Base-by-base conservation (phyloP, 2,329 filamentous ascomycete species). In the Didymella pomorum region DNA sequence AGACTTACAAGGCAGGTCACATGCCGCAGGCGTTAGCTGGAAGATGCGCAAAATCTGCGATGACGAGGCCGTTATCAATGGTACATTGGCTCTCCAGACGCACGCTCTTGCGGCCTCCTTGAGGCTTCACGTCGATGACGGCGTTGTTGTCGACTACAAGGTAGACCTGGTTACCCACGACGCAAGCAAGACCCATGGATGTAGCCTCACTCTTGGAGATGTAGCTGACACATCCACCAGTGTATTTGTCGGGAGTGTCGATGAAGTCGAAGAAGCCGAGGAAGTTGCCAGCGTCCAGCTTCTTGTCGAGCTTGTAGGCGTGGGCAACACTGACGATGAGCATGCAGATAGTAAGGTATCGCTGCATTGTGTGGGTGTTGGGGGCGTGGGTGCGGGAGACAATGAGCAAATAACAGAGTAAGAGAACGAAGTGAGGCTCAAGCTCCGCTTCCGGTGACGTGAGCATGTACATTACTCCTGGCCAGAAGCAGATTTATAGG, bases 1-100 rank as follows among this genome's bases (percentile, higher is more conserved):
- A 31, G 2, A 61, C 61, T 66, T 47, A 71, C 63, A 72, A 73
- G n/a, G 72, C 64, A 25, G 71, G 72, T 72, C 72, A 75, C 42
- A 65, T 63, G 14, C 72, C 72, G 50, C 72, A 75, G 0, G 50
- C 61, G n/a, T 42, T 61, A 8, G 58, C 66, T 12, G 72, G 71
- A 33, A 75, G 60, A 51, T 75, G 71, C 2, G 56, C 64, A 29
- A 75, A 69, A 51, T 75, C 71, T 9, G 61, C 64, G 29, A 74
- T 66, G 46, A 74, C 52, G 14, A 75, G 60, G 9, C 67, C 71
- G 31, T 60, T 60, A 47, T 67, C 66, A 33, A 67, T 71, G 2
- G 58, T 60, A 16, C 64, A 56, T 10, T 64, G 64, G 43, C 62
- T 65, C 37, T 64, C 60, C 5, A 72, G 54, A n/a, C 70, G 63